These are phyloP conservation scores for Blastocladiella britannica DNA, from an alignment of 192 early-diverging fungal genomes.

Conservation along the genomic window DNA sequence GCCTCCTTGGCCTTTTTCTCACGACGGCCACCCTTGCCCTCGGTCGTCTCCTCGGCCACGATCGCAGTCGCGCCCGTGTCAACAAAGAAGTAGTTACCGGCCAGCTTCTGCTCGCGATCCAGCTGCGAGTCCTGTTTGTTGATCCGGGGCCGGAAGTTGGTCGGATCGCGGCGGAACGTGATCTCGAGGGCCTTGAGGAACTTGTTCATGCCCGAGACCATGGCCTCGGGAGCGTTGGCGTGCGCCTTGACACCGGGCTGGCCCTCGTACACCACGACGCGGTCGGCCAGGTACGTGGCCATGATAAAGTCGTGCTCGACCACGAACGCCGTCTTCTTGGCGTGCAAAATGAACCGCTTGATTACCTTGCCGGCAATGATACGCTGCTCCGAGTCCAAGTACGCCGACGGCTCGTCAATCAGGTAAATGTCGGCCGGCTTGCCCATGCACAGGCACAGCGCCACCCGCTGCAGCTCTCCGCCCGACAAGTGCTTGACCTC, in stretches of 20 bases:
- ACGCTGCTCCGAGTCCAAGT: conserved; percentile 97
- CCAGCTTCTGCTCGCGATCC: conserved; percentile 87
- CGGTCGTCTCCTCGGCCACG: background rate
- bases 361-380: conserved; percentile 97
- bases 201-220: conserved; percentile 87
- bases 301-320: conserved; percentile 99
- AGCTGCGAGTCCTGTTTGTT: conserved; percentile 87
- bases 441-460: conserved; percentile 75
- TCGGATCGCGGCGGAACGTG: conserved; percentile 92
- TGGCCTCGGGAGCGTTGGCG: conserved; percentile 68
- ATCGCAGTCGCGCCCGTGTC: too few species aligned
- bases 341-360: conserved; percentile 90
- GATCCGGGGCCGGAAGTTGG: conserved; percentile 91
- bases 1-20: conserved; percentile 1
- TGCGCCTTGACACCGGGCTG: conserved; percentile 59
- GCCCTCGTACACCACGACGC: conserved; percentile 90
- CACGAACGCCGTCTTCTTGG: conserved; percentile 90
- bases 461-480: conserved; percentile 98
- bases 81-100: conserved; percentile 14
- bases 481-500: conserved; percentile 70
- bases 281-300: conserved; percentile 92
- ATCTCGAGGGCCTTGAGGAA: conserved; percentile 81
- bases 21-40: background rate
- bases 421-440: conserved; percentile 85
- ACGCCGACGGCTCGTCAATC: conserved; percentile 94